A percentile compares a stretch with the other conserved stretches of the same genome.
Evolutionary conservation across 2,329 filamentous ascomycete genomes (phyloP).

Genomic region (Rosellinia necatrix): DNA sequence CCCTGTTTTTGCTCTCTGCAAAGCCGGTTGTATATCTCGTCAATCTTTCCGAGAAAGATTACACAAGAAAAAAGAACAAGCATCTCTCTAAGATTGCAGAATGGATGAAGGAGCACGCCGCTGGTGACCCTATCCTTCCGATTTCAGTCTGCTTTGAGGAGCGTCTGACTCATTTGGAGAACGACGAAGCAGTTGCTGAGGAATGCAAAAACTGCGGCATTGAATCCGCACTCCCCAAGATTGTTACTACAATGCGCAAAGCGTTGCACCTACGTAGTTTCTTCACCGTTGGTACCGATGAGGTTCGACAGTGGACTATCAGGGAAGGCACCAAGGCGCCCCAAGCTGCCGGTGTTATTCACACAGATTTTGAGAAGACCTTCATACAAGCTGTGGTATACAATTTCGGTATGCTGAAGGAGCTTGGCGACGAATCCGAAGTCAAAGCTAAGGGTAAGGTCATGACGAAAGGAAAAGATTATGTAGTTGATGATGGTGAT

Average conservation of each 20-base stretch:
- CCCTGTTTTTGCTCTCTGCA: constrained; percentile 89
- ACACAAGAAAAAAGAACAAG: constrained; percentile 99
- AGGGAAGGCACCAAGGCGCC: constrained; percentile 96
- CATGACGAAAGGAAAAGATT: constrained; percentile 98
- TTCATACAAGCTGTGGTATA: constrained; percentile 97
- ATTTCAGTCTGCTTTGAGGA: constrained; percentile 94
- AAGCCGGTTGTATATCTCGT: constrained; percentile 97
- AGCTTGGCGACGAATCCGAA: constrained; percentile 83
- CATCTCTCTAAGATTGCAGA: constrained; percentile 89
- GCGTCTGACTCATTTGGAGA: constrained; percentile 79
- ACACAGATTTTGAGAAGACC: constrained; percentile 98
- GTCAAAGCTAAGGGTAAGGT: constrained; percentile 95
- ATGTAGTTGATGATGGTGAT: constrained; percentile 83
- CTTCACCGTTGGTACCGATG: constrained; percentile 95
- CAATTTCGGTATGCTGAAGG: constrained; percentile 81
- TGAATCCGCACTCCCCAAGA: constrained; percentile 89
- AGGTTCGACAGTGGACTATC: constrained; percentile 98
- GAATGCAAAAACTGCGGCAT: constrained; percentile 89
- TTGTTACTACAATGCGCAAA: constrained; percentile 92
- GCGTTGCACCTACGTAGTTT: constrained; percentile 88
- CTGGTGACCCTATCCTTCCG: constrained; percentile 88
- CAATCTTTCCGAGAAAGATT: constrained; percentile 97
- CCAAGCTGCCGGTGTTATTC: constrained; percentile 95
- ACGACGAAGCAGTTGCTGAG: constrained; percentile 75
- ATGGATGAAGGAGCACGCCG: constrained; percentile 91